Evolutionary conservation across 2,329 filamentous ascomycete species (phyloP).

Genomic region (Helminthosporium solani): DNA sequence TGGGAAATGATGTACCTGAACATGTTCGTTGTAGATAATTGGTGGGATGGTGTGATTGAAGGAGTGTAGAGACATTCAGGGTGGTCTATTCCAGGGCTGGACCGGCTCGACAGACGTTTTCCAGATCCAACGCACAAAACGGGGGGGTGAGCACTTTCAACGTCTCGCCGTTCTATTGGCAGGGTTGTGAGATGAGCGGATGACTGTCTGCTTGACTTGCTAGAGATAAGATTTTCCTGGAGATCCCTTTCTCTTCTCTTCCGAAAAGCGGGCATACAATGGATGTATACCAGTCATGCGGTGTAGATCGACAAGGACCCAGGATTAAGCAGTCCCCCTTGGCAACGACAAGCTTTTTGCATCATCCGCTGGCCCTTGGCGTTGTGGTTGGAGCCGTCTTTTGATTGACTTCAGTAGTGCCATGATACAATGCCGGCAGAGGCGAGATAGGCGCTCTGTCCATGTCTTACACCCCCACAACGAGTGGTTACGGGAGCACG

Average conservation of each 20-base stretch:
- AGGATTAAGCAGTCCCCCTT: slow-evolving; percentile 27
- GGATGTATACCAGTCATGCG: slow-evolving; percentile 2
- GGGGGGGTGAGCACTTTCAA: too few species aligned
- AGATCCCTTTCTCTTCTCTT: neutral
- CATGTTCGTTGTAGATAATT: slow-evolving; percentile 8
- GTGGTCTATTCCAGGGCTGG: neutral
- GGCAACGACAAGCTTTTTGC: slow-evolving; percentile 21
- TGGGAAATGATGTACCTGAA: neutral
- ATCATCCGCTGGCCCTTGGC: slow-evolving; percentile 16
- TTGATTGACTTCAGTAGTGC: too few species aligned
- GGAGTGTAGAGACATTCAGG: neutral
- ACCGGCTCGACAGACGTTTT: neutral
- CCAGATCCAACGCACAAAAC: too few species aligned
- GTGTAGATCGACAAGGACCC: slow-evolving; percentile 18
- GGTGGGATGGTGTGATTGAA: slow-evolving; percentile 9
- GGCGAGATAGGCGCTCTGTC: neutral
- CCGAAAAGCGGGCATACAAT: neutral
- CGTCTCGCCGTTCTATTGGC: neutral
- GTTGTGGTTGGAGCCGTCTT: neutral
- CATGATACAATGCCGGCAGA: neutral
- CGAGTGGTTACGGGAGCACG: too few species aligned
- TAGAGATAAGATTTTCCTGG: neutral
- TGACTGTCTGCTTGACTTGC: neutral
- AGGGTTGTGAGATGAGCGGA: neutral
- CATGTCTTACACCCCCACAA: too few species aligned